phyloP scores from a whole-genome alignment of 768 basidiomycete species.

The Mycena capillaripes region DNA sequence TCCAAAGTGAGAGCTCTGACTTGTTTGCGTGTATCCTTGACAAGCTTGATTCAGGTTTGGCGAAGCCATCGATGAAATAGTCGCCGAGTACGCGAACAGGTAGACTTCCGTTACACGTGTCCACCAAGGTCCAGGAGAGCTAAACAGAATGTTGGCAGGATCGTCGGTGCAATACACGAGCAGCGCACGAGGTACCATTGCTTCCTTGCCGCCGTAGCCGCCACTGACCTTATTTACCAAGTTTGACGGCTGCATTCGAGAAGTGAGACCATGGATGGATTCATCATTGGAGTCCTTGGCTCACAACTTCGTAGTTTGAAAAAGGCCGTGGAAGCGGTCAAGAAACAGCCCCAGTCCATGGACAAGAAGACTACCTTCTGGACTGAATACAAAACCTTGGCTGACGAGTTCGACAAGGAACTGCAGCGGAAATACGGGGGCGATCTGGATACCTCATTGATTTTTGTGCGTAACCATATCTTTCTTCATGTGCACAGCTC shows the following conservation, averaged over 20 bases:
- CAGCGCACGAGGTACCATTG: not conserved
- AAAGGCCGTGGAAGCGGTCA: not conserved
- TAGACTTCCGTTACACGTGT: not conserved
- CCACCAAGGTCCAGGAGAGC: not conserved
- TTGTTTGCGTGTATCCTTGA: not conserved
- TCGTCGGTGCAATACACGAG: not conserved
- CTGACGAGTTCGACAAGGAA: constrained; percentile 4
- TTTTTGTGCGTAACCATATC: not conserved
- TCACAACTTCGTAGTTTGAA: not conserved
- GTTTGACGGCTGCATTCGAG: not conserved
- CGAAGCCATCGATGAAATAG: not conserved
- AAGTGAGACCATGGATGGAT: not conserved
- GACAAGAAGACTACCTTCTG: constrained; percentile 5
- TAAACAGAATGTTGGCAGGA: not conserved
- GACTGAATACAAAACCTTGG: not conserved
- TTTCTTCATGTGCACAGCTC: too few species aligned
- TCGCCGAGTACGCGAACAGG: not conserved
- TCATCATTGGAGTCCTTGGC: not conserved
- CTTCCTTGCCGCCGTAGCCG: not conserved
- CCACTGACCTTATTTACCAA: not conserved
- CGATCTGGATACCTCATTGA: constrained; percentile 3
- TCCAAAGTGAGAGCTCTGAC: constrained; percentile 4
- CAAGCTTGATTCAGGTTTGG: not conserved
- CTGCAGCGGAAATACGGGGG: not conserved
- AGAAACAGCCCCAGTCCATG: not conserved